A percentile compares a stretch with the other conserved stretches of the same genome.
Evolutionary conservation across 352 stramenopile genomes (phyloP).

Genomic region (Globisporangium spiculum): DNA sequence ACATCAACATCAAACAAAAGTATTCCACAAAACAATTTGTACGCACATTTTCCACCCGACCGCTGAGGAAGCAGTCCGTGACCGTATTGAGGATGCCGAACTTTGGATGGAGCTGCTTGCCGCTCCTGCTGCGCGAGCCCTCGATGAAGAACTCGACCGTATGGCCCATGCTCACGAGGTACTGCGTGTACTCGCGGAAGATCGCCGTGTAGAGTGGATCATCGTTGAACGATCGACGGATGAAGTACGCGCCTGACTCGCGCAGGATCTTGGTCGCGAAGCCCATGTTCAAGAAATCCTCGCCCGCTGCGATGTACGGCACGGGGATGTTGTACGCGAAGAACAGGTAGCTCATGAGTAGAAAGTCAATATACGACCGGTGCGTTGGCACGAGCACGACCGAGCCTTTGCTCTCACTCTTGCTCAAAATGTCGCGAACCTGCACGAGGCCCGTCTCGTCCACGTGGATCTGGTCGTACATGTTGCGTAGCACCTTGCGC

Average conservation of each 20-base stretch:
- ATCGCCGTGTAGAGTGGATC: constrained; percentile 69
- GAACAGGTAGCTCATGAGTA: constrained; percentile 86
- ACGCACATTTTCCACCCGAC: constrained; percentile 75
- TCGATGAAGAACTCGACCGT: constrained; percentile 89
- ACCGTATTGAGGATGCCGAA: constrained; percentile 76
- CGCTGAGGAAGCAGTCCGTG: constrained; percentile 65
- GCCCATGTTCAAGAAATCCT: constrained; percentile 82
- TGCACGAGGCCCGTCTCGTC: constrained; percentile 71
- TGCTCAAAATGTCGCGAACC: constrained; percentile 57
- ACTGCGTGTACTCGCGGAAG: constrained; percentile 83
- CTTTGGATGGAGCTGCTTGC: constrained; percentile 80
- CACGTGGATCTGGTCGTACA: constrained; percentile 88
- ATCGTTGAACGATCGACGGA: constrained; percentile 73
- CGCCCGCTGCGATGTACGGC: constrained; percentile 74
- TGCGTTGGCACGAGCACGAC: constrained; percentile 85
- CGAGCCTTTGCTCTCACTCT: constrained; percentile 38
- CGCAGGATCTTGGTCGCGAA: constrained; percentile 60
- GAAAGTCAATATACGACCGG: constrained; percentile 82
- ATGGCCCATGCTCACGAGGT: constrained; percentile 67
- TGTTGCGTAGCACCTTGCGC: constrained; percentile 76
- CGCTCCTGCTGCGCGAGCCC: constrained; percentile 76
- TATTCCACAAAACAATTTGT: not conserved
- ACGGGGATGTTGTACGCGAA: constrained; percentile 88
- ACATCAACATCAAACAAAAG: constrained; percentile 1
- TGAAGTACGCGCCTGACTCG: constrained; percentile 77